These are phyloP conservation scores for Tolypocladium tropicale DNA, from an alignment of 2,329 filamentous ascomycete species.

Conservation along the genomic window DNA sequence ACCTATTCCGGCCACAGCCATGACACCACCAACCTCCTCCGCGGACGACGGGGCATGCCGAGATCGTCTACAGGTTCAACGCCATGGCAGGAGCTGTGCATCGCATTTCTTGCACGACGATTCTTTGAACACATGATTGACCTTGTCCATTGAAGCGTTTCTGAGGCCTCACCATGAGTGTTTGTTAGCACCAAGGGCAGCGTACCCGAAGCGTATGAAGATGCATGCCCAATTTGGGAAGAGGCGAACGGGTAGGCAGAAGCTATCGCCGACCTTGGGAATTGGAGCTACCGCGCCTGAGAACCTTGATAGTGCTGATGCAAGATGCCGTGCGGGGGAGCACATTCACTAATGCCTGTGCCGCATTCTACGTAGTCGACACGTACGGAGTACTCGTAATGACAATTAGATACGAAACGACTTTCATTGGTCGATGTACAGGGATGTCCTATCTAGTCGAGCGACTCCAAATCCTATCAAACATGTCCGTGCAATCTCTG, in stretches of 20 bases:
- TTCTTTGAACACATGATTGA: background rate
- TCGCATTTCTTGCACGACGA: background rate
- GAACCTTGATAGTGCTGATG: background rate
- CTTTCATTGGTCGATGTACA: slow-evolving; percentile 30
- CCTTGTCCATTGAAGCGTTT: too few species aligned
- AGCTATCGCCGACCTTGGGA: background rate
- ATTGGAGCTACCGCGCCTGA: background rate
- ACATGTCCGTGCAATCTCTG: slow-evolving; percentile 21
- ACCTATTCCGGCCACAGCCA: background rate
- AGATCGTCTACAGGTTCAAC: background rate
- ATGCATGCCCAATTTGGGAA: background rate
- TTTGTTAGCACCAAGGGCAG: background rate
- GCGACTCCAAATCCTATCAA: slow-evolving; percentile 24
- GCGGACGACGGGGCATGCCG: background rate
- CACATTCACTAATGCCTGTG: too few species aligned
- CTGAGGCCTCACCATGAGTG: background rate
- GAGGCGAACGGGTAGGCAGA: background rate
- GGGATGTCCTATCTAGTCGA: slow-evolving; percentile 30
- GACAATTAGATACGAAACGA: slow-evolving; percentile 16
- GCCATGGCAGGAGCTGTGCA: background rate
- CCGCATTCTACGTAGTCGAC: too few species aligned
- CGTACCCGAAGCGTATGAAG: background rate
- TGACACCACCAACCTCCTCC: background rate
- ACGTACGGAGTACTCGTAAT: too few species aligned
- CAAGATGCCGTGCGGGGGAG: too few species aligned